phyloP scores from a whole-genome alignment of 2,329 filamentous ascomycete species.

The Sporothrix variecibatus region DNA sequence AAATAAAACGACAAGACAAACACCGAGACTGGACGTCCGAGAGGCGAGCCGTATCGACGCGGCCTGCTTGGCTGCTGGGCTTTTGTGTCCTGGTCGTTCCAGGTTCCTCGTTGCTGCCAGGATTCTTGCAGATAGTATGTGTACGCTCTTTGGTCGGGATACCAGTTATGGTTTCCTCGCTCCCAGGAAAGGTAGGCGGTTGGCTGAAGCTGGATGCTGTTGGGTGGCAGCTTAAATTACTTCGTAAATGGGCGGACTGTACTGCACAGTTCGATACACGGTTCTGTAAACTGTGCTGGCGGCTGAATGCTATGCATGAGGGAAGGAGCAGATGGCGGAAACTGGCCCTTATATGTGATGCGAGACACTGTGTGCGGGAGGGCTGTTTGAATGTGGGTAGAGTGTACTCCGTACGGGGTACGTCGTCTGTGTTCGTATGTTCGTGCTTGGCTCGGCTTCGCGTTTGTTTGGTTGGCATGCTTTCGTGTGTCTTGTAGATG shows the following conservation, averaged over 20 bases:
- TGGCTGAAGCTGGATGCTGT: background rate
- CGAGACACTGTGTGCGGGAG: background rate
- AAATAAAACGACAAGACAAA: background rate
- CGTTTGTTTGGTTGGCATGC: slow-evolving; percentile 2
- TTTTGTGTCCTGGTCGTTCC: background rate
- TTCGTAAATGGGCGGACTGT: background rate
- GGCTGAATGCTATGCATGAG: background rate
- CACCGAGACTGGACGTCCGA: slow-evolving; percentile 5
- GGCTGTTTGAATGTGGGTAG: background rate
- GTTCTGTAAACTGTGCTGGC: background rate
- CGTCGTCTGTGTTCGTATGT: background rate
- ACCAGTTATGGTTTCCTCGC: background rate
- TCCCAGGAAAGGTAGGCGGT: slow-evolving; percentile 17
- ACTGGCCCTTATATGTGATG: background rate
- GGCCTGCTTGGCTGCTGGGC: background rate
- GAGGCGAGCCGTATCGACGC: background rate
- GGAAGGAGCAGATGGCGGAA: background rate
- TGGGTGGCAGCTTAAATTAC: slow-evolving; percentile 18
- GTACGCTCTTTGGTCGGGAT: background rate
- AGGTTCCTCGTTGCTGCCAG: background rate
- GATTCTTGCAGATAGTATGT: background rate
- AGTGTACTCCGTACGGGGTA: background rate
- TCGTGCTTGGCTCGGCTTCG: slow-evolving; percentile 1
- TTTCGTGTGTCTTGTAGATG: background rate
- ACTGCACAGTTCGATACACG: background rate